Evolutionary conservation across 2,329 filamentous ascomycete species (phyloP), one percentile per base, ranked within the genome.

Genomic region (Aspergillus bombycis): DNA sequence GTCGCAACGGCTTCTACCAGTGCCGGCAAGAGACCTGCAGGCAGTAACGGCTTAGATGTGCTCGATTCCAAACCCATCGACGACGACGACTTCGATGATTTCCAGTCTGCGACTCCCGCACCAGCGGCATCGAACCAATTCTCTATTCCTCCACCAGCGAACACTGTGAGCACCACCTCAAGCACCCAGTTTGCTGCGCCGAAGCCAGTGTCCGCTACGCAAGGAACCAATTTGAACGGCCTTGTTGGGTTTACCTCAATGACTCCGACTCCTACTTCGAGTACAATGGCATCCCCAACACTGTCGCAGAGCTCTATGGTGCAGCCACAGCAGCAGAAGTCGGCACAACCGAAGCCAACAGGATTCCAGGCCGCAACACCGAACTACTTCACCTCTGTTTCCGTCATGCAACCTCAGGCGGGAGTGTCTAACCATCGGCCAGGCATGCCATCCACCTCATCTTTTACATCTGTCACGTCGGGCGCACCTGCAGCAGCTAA

Each of bases 31-130:
- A 74, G 80, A 66, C 82, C 85, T 11, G 81, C 80, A 54, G 76
- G 64, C 52, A 65, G 82, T 55, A 78, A 76, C 48, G 82, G 81
- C 16, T 70, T 88, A 56, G 81, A 82, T 52, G 79, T 82, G 19
- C 74, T 88, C 56, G 72, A 77, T 32, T 75, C 80, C 50, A 72
- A 79, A 19, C 78, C 79, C 34, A 82, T 82, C 48, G 88, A 87
- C 58, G 94, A 97, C 67, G 94, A 97, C 70, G 95, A 70, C 45
- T 98, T 98, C 74, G 95, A 98, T 75, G 95, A 99, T 75, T 98
- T 98, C 84, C 93, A 97, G 78, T 96, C 93, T 23, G 94, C 94
- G 16, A 82, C 91, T 3, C 81, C 87, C 30, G 65, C 75, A 30
- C 70, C 75, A 23, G 64, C 76, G 9, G 73, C 76, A 26, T 72